These are phyloP conservation scores for Phytopythium chamaehyphon DNA, from an alignment of 352 stramenopile species.

Conservation along the genomic window DNA sequence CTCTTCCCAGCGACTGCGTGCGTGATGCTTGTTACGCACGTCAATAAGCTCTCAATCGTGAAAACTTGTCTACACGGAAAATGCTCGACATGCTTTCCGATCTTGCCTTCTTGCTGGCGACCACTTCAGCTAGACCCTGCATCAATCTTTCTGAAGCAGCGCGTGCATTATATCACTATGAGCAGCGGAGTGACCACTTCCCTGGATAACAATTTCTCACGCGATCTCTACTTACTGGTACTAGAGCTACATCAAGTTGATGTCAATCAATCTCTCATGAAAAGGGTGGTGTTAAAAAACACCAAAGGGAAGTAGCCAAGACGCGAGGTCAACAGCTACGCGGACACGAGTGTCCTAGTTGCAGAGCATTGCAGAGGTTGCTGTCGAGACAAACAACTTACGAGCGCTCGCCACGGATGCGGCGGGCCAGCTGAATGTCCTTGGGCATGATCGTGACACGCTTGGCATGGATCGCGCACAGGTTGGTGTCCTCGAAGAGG, in stretches of 20 bases:
- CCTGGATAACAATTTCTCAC: too few species aligned
- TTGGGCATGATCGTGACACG: slow-evolving; percentile 94
- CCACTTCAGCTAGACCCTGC: too few species aligned
- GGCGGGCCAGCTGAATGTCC: slow-evolving; percentile 92
- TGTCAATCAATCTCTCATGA: slow-evolving; percentile 28
- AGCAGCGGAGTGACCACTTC: too few species aligned
- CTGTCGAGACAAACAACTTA: slow-evolving; percentile 30
- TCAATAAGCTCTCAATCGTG: too few species aligned
- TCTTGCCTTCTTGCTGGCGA: too few species aligned
- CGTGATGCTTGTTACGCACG: too few species aligned
- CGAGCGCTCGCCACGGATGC: slow-evolving; percentile 88
- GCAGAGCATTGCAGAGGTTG: too few species aligned
- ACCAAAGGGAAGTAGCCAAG: slow-evolving; percentile 40
- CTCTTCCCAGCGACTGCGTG: slow-evolving; percentile 48
- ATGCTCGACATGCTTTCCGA: too few species aligned
- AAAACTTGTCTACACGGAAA: background rate
- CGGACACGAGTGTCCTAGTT: background rate
- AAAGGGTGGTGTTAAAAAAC: slow-evolving; percentile 85
- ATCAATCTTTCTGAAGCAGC: too few species aligned
- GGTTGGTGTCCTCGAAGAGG: slow-evolving; percentile 90
- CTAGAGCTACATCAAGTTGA: too few species aligned
- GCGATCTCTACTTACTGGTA: too few species aligned
- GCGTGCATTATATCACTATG: too few species aligned
- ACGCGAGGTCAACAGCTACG: background rate
- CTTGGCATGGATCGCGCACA: slow-evolving; percentile 93